Percentiles rank a stretch among this genome's conserved stretches.
phyloP scores from a whole-genome alignment of 2,329 filamentous ascomycete species.

The Phaeosphaeria sp. region DNA sequence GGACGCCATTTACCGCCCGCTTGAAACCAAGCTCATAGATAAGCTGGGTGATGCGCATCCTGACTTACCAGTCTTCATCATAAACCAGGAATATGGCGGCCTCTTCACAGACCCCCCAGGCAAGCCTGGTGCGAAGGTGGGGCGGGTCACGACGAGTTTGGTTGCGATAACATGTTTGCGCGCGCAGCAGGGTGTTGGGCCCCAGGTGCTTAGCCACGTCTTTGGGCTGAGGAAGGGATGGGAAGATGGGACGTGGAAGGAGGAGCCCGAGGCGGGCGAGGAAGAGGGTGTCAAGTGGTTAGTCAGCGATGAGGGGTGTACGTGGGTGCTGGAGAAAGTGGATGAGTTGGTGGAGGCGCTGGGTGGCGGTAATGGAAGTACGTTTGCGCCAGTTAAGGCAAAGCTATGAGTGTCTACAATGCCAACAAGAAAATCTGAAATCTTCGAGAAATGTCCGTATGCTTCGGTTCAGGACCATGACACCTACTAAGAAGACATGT shows the following conservation, averaged over 20 bases:
- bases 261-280: slow-evolving; percentile 53
- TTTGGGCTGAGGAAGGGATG: slow-evolving; percentile 80
- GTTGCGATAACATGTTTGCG: slow-evolving; percentile 77
- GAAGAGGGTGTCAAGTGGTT: slow-evolving; percentile 67
- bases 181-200: slow-evolving; percentile 80
- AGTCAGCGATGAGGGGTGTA: slow-evolving; percentile 68
- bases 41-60: slow-evolving; percentile 80
- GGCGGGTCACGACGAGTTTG: slow-evolving; percentile 74
- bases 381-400: slow-evolving; percentile 37
- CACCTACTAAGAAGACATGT: too few relatives aligned
- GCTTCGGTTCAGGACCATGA: too few relatives aligned
- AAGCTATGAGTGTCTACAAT: slow-evolving; percentile 25
- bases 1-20: slow-evolving; percentile 78
- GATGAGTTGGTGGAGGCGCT: slow-evolving; percentile 63
- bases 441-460: too few relatives aligned
- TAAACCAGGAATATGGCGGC: slow-evolving; percentile 75
- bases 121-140: slow-evolving; percentile 61
- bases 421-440: too few relatives aligned
- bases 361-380: slow-evolving; percentile 35
- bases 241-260: slow-evolving; percentile 67
- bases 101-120: slow-evolving; percentile 72
- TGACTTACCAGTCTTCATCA: slow-evolving; percentile 80
- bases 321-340: slow-evolving; percentile 67
- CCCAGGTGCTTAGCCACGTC: slow-evolving; percentile 81
- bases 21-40: slow-evolving; percentile 72